Evolutionary conservation across 2,329 filamentous ascomycete genomes (phyloP), one percentile per base, ranked within the genome.

Genomic region (Colletotrichum tamarilloi): DNA sequence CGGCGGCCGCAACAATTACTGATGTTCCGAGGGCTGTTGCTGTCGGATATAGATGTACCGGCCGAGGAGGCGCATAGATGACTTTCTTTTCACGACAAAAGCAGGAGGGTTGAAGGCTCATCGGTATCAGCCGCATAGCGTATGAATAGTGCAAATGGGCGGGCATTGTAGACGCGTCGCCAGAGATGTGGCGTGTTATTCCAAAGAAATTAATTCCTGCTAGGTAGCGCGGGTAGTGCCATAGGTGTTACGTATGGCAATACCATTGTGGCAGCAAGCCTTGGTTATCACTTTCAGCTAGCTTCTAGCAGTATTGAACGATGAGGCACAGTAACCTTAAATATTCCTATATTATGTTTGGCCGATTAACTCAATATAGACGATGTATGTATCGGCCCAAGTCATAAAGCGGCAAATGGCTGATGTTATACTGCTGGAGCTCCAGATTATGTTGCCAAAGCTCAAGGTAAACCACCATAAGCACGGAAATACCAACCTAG

Each of bases 1-100:
- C 16, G 49, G 70, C 4, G 60, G 70, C n/a, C 66, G 67, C 35
- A 70, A 65, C 49, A 65, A 62, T 28, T 65, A 73, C 55, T 49
- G 66, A 24, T 72, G 63, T 14, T 55, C 22, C 28, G 32, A 24
- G 28, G 16, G 14, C 4, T 28, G n/a, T 22, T 26, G 57, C n/a
- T 35, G n/a, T 24, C 22, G 14, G 12, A 26, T n/a, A 53, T 8
- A 14, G 12, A 49, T 7, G 19, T 49, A 9, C 19, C 19, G 19
- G n/a, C 42, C 19, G 11, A 22, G 19, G 19, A 22, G 6, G 8
- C 19, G 19, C 19, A 49, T 19, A 22, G 42, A 4, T 4, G 5
- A 9, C n/a, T 11, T 32, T 64, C 26, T 12, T 11, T 32, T 64
- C 26, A 16, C 6, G 11, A 26, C 24, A 14, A 55, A 42, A 38